Conservation (phyloP, 2,329 filamentous ascomycete genomes). For the Neobulgaria alba region DNA sequence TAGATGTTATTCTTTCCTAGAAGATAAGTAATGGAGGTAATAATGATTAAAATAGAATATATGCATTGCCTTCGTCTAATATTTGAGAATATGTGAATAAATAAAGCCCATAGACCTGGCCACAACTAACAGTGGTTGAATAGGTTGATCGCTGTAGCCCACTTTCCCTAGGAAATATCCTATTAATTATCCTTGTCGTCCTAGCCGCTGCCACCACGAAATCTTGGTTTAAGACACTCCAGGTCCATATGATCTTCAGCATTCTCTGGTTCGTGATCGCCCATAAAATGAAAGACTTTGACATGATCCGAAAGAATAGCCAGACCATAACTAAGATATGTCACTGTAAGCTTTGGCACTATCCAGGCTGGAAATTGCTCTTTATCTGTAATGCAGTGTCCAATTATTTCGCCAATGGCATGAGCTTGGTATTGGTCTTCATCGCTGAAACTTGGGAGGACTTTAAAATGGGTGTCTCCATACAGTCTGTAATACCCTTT, state of each 20-base stretch:
- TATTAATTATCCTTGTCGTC: background rate
- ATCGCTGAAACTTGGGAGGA: background rate
- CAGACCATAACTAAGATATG: conserved; percentile 5
- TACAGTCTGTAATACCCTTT: conserved; percentile 6
- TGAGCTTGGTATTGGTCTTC: background rate
- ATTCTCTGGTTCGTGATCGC: conserved; percentile 3
- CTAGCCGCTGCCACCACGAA: background rate
- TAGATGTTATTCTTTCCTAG: no score
- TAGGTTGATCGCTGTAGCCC: background rate
- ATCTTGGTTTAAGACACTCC: background rate
- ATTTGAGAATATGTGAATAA: background rate
- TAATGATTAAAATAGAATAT: background rate
- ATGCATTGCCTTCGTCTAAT: background rate
- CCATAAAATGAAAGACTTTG: conserved; percentile 1
- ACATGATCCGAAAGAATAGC: background rate
- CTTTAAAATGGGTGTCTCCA: conserved; percentile 11
- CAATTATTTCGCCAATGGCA: background rate
- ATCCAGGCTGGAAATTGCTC: conserved; percentile 2
- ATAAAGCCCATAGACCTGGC: background rate
- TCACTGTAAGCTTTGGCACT: conserved; percentile 8
- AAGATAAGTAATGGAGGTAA: background rate
- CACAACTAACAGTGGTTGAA: background rate
- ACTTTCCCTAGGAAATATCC: background rate
- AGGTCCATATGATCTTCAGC: background rate
- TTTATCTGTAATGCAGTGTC: conserved; percentile 1